phyloP scores from a whole-genome alignment of 2,329 filamentous ascomycete species.

The Malbranchea zuffiana region DNA sequence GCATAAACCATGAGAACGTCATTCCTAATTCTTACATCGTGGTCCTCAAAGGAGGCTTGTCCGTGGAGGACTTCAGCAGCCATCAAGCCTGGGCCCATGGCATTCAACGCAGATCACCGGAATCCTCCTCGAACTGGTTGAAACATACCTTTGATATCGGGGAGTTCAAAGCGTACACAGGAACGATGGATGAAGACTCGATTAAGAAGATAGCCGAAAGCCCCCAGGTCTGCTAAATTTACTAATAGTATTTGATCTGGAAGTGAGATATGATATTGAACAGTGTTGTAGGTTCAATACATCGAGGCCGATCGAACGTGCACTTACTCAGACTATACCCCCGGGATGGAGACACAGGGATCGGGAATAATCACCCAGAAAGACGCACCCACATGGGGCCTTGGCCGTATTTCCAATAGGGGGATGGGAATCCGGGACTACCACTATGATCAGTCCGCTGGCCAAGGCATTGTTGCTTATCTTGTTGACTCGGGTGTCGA shows the following conservation, averaged over 20 bases:
- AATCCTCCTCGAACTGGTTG: slow-evolving; percentile 1
- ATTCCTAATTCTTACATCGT: slow-evolving; percentile 11
- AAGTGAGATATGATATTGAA: not conserved
- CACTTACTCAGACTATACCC: not conserved
- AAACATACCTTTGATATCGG: slow-evolving; percentile 11
- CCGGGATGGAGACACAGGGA: not conserved
- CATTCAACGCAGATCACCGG: slow-evolving; percentile 1
- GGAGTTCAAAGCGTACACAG: slow-evolving; percentile 12
- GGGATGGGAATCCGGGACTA: slow-evolving; percentile 20
- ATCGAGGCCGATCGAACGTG: slow-evolving; percentile 9
- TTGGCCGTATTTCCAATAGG: slow-evolving; percentile 26
- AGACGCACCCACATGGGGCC: slow-evolving; percentile 25
- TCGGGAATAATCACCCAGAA: slow-evolving; percentile 15
- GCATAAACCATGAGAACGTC: slow-evolving; percentile 7
- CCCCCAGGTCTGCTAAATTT: slow-evolving; percentile 3
- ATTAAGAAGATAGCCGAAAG: slow-evolving; percentile 9
- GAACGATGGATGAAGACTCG: slow-evolving; percentile 13
- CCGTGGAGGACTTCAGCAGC: slow-evolving; percentile 3
- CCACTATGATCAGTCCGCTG: slow-evolving; percentile 28
- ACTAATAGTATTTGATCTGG: no score
- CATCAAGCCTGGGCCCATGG: slow-evolving; percentile 9
- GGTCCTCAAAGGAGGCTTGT: slow-evolving; percentile 7
- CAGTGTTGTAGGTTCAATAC: slow-evolving; percentile 9
- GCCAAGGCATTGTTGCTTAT: slow-evolving; percentile 27
- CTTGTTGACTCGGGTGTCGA: slow-evolving; percentile 32